Conservation (phyloP, 1,284 basidiomycete genomes). For the Phylloporus gajari region DNA sequence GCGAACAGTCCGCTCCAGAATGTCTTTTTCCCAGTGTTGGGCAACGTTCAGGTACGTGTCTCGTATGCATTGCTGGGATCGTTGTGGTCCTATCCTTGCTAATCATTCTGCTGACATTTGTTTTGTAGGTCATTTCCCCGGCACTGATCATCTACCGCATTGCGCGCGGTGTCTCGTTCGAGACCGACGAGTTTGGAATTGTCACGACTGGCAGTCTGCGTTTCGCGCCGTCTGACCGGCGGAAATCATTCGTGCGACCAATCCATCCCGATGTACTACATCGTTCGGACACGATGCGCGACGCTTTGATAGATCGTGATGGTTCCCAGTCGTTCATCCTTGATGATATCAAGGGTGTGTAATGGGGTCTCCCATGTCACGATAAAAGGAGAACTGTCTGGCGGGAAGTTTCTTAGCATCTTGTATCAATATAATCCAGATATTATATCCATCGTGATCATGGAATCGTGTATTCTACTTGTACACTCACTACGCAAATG, state of each 20-base stretch:
- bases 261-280: conserved; percentile 3
- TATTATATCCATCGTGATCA: not conserved
- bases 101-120: not conserved
- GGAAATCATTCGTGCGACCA: conserved; percentile 1
- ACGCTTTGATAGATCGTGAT: conserved; percentile 6
- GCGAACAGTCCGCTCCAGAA: conserved; percentile 28
- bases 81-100: not conserved
- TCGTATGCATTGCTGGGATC: not conserved
- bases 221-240: conserved; percentile 12
- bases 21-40: conserved; percentile 33
- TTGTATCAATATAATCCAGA: not conserved
- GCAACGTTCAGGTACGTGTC: conserved; percentile 29
- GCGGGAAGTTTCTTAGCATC: not conserved
- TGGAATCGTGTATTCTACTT: not conserved
- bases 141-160: conserved; percentile 37
- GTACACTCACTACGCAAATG: conserved; percentile 10
- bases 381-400: too few species aligned
- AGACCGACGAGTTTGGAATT: conserved; percentile 18
- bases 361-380: too few species aligned
- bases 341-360: conserved; percentile 22
- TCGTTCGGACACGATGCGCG: conserved; percentile 19
- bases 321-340: conserved; percentile 27
- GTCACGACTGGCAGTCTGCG: conserved; percentile 12
- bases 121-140: conserved; percentile 21
- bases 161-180: conserved; percentile 27